phyloP scores from a whole-genome alignment of 108 stramenopile genomes.

The Mediolabrus comicus region DNA sequence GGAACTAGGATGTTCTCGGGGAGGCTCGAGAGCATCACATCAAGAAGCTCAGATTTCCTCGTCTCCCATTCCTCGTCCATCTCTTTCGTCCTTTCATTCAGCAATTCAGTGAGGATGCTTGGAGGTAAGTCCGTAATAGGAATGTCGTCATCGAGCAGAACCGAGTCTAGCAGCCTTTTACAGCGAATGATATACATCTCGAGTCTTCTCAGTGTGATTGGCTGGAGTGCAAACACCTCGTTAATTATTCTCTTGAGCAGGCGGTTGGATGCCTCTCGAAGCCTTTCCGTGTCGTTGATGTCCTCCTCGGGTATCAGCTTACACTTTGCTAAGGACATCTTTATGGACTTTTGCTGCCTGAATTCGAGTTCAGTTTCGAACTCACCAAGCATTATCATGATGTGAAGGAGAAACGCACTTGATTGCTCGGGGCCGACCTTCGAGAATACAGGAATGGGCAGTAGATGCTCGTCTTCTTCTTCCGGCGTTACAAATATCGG shows the following conservation, averaged over 20 bases:
- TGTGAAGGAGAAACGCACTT: neutral
- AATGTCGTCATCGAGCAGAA: neutral
- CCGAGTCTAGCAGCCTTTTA: neutral
- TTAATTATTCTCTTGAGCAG: neutral
- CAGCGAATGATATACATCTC: neutral
- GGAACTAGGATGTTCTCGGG: neutral
- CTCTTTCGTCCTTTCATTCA: neutral
- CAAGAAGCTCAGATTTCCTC: neutral
- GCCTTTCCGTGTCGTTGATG: neutral
- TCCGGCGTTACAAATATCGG: neutral
- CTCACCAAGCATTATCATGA: neutral
- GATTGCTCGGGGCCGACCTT: neutral
- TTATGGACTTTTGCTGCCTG: neutral
- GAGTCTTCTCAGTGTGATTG: neutral
- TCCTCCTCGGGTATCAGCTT: neutral
- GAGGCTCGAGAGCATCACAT: neutral
- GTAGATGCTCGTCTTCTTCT: neutral
- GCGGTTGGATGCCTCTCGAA: neutral
- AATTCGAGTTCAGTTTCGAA: neutral
- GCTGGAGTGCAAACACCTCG: neutral
- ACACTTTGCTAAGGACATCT: neutral
- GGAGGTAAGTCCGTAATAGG: neutral
- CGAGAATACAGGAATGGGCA: neutral
- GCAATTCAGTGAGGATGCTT: neutral
- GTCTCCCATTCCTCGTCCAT: neutral